These are phyloP conservation scores for Flaveria brownii DNA, from an alignment of 129 eudicot genomes.

Conservation along the genomic window DNA sequence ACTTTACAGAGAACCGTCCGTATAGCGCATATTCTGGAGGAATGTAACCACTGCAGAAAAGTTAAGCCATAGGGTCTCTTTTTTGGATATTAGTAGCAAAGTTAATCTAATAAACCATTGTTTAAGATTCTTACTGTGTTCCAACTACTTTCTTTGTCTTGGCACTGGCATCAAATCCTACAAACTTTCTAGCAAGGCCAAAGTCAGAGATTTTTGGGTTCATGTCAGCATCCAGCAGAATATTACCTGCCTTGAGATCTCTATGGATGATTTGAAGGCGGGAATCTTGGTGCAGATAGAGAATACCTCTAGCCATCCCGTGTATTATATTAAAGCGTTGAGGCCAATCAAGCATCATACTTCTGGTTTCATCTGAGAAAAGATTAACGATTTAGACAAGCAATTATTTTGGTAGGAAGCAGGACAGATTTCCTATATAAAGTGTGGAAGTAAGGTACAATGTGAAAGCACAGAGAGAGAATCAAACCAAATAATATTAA, in stretches of 20 bases:
- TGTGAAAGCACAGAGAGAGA: background rate
- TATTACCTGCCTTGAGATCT: conserved; percentile 51
- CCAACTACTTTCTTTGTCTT: conserved; percentile 51
- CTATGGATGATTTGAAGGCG: conserved; percentile 38
- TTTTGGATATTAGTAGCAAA: background rate
- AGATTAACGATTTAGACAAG: background rate
- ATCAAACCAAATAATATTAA: conserved; percentile 40
- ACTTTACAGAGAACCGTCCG: conserved; percentile 45
- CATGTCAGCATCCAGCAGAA: conserved; percentile 41
- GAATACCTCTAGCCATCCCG: conserved; percentile 34
- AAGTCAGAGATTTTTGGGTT: conserved; percentile 52
- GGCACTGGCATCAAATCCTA: conserved; percentile 34
- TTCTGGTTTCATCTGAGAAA: conserved; percentile 18
- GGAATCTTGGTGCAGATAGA: conserved; percentile 35
- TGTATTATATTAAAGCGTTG: conserved; percentile 24
- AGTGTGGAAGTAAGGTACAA: background rate
- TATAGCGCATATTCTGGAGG: conserved; percentile 53
- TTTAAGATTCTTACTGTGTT: conserved; percentile 40
- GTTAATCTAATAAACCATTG: background rate
- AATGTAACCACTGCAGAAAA: conserved; percentile 42
- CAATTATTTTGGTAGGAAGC: background rate
- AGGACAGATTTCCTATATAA: background rate
- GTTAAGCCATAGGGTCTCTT: background rate
- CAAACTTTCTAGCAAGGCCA: conserved; percentile 49
- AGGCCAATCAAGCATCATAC: conserved; percentile 31